Evolutionary conservation across 208 protist species (phyloP), one percentile per base, ranked within the genome.

Genomic region (Trypanosoma platydactyli): DNA sequence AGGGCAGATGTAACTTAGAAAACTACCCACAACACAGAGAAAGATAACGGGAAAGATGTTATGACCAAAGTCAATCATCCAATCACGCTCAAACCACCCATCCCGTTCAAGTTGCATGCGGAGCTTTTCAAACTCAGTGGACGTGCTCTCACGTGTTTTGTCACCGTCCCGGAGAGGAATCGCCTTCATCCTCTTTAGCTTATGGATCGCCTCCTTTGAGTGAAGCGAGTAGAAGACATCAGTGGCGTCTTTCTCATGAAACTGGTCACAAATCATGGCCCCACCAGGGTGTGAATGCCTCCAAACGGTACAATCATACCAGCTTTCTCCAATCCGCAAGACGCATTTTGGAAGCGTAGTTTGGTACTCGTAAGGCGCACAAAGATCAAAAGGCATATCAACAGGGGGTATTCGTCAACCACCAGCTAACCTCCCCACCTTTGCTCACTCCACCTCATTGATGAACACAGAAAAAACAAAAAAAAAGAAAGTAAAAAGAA

Each of bases 261-360:
- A 92, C 44, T 85, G 73, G 44, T 92, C 86, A 59, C 80, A 85
- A 50, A 92, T 68, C 72, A 88, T 71, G 18, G 83, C 81, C 30
- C 83, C 86, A 29, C 86, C 83, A 46, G 83, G 86, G 76, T 92
- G 86, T 16, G 79, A 81, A 50, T 83, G 79, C 48, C 86, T 74
- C 80, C 82, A 92, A n/a, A 80, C 68, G 2, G 86, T 89, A 60
- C 79, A 84, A 74, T 92, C 86, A 57, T 92, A 92, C 86, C 83
- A 89, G 54, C 72, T 86, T 61, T 92, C 83, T 51, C 73, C 83
- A 41, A 92, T 84, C 30, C 86, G 83, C 38, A 92, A 79, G 30
- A 92, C 66, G 59, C 83, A 92, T 80, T 88, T 92, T 51, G 86
- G 81, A 46, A 86, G 46, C 29, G 78, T 72, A 40, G 76, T 87